phyloP scores from a whole-genome alignment of 108 stramenopile genomes.

The Tribonema minus region DNA sequence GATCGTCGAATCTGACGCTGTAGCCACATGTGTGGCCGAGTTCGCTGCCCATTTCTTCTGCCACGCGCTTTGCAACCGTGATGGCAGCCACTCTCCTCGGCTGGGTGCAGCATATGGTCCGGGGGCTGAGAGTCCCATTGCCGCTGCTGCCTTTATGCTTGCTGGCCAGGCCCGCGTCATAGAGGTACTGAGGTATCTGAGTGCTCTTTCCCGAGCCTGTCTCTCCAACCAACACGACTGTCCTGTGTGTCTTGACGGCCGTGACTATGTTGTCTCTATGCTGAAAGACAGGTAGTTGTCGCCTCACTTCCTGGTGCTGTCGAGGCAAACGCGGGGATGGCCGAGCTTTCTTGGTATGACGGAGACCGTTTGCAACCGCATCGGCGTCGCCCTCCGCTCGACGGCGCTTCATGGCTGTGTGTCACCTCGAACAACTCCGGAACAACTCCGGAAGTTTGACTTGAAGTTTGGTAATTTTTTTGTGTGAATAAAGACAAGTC shows the following conservation, averaged over 20 bases:
- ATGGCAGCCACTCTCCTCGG: constrained; percentile 84
- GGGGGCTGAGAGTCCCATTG: background rate
- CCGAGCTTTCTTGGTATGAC: background rate
- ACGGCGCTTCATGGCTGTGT: too few species aligned
- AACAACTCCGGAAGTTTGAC: too few species aligned
- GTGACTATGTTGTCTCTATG: constrained; percentile 7
- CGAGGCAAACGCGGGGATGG: background rate
- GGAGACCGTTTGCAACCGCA: too few species aligned
- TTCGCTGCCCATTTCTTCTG: constrained; percentile 61
- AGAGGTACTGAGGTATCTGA: constrained; percentile 84
- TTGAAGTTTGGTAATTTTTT: background rate
- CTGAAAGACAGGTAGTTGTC: constrained; percentile 22
- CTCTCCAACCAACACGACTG: constrained; percentile 86
- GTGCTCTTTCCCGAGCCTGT: constrained; percentile 92
- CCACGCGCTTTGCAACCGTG: constrained; percentile 72
- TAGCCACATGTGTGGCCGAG: constrained; percentile 70
- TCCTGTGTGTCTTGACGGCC: constrained; percentile 41
- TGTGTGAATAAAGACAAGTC: too few species aligned
- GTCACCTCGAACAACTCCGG: too few species aligned
- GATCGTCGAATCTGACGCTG: constrained; percentile 90
- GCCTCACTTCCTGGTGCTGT: constrained; percentile 30
- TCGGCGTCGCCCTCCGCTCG: too few species aligned
- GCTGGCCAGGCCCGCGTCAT: constrained; percentile 55
- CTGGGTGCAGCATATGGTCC: constrained; percentile 74
- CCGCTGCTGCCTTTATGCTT: background rate